Conservation (phyloP, 2,329 filamentous ascomycete genomes). For the Triangularia setosa region DNA sequence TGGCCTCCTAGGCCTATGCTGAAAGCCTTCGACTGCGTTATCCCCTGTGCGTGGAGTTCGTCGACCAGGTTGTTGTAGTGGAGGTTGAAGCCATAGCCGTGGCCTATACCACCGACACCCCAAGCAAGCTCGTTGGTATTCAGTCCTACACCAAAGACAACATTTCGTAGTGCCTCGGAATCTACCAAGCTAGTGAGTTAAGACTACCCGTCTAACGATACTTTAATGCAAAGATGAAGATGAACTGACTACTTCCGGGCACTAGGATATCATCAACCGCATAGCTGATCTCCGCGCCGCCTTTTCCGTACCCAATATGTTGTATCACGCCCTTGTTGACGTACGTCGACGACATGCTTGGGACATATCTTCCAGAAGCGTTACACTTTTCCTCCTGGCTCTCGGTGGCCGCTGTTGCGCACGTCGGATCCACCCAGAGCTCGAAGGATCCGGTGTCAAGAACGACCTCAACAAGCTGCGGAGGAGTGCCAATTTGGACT, state of each 20-base stretch:
- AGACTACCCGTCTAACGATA: not conserved
- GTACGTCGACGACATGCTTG: slow-evolving; percentile 36
- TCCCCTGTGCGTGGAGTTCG: slow-evolving; percentile 43
- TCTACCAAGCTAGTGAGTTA: not conserved
- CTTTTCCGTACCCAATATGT: slow-evolving; percentile 46
- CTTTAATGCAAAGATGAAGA: not conserved
- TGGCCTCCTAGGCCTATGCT: slow-evolving; percentile 61
- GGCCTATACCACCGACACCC: slow-evolving; percentile 70
- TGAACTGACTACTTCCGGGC: slow-evolving; percentile 30
- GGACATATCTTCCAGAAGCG: slow-evolving; percentile 41
- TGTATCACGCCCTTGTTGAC: slow-evolving; percentile 24
- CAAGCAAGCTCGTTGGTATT: slow-evolving; percentile 43
- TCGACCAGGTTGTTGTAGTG: slow-evolving; percentile 49
- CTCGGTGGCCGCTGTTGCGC: slow-evolving; percentile 39
- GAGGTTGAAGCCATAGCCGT: slow-evolving; percentile 46
- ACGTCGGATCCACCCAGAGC: slow-evolving; percentile 58
- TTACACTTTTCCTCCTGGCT: slow-evolving; percentile 41
- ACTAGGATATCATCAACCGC: slow-evolving; percentile 42
- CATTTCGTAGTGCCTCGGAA: slow-evolving; percentile 39
- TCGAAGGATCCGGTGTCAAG: slow-evolving; percentile 57
- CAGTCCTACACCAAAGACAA: slow-evolving; percentile 62
- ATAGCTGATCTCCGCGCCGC: slow-evolving; percentile 45
- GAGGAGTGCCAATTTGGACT: slow-evolving; percentile 50
- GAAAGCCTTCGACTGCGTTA: slow-evolving; percentile 58
- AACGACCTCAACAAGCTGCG: slow-evolving; percentile 48